Evolutionary conservation across 768 basidiomycete genomes (phyloP).

Genomic region (Peribolospora kevripleyi): DNA sequence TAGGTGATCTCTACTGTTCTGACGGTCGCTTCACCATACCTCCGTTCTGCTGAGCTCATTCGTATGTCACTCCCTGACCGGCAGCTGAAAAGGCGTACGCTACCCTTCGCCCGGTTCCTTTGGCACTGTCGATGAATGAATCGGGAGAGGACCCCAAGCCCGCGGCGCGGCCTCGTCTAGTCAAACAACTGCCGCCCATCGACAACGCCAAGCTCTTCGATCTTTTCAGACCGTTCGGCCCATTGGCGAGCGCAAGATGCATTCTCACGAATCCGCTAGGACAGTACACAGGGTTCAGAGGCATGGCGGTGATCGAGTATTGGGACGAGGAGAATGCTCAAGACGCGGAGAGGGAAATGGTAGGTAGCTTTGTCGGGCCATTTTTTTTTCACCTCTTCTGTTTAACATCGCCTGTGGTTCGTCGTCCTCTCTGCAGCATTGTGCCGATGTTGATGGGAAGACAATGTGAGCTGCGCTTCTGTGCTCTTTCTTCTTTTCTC

Average conservation of each 20-base stretch:
- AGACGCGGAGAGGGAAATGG: background rate
- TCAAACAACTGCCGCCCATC: conserved; percentile 59
- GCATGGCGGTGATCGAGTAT: background rate
- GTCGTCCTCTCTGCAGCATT: conserved; percentile 25
- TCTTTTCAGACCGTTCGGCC: conserved; percentile 59
- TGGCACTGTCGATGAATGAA: too few relatives aligned
- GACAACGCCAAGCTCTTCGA: conserved; percentile 57
- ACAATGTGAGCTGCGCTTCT: conserved; percentile 31
- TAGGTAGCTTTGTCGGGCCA: background rate
- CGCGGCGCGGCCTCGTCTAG: conserved; percentile 47
- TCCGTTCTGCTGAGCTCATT: background rate
- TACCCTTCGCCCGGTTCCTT: conserved; percentile 47
- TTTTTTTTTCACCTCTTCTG: background rate
- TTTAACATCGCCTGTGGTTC: background rate
- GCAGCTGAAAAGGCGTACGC: conserved; percentile 73
- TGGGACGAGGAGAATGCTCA: background rate
- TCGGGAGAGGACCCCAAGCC: conserved; percentile 34
- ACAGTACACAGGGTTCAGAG: background rate
- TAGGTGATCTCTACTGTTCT: background rate
- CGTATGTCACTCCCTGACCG: conserved; percentile 1
- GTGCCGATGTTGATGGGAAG: conserved; percentile 54
- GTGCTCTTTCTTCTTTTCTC: background rate
- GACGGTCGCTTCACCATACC: background rate
- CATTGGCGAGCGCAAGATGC: conserved; percentile 23
- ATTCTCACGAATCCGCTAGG: background rate